Evolutionary conservation across 1,284 basidiomycete species (phyloP), one percentile per base, ranked within the genome.

Genomic region (Ceratobasidium sp.): DNA sequence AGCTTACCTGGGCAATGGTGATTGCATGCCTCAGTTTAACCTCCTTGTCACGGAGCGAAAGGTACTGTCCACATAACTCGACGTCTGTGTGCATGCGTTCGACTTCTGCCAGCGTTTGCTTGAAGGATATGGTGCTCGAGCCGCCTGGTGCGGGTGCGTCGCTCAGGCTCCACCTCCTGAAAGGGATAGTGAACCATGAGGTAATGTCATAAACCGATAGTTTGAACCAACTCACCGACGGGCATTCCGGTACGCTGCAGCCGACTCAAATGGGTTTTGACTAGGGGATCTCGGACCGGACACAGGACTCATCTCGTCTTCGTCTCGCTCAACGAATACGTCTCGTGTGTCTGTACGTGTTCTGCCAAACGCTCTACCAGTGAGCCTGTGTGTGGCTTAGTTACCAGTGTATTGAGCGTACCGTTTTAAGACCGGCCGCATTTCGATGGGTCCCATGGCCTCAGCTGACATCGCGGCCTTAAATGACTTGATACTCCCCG

Each of bases 41-140:
- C 37, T 79, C 52, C 37, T 75, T 76, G 11, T 77, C 71, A 13
- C 54, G 76, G 15, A 79, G 51, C 19, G 67, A 51, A 22, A 78
- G 52, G 29, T 71, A 78, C 22, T 79, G 78, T 1, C 64, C 57
- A 51, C 76, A 77, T 15, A 79, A 43, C 9, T 76, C 78, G 17
- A 79, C 76, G 56, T 79, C 79, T 34, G 67, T 77, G 9, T 51
- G 44, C 76, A 79, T 75, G 7, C 77, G 65, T 32, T 79, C 71
- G 13, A 49, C 19, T 8, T 66, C 40, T 5, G 69, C 51, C 22
- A 34, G 34, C n/a, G 8, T 54, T 22, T 54, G 52, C 52, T 54
- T 22, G 52, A 6, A 22, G 8, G 43, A 49, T 44, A 40, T 15
- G 62, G 22, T 25, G 34, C 64, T 46, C 15, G 40, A 43, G 17